Conservation (phyloP, 2,329 filamentous ascomycete genomes). For the Graphiopsis chlorocephala region DNA sequence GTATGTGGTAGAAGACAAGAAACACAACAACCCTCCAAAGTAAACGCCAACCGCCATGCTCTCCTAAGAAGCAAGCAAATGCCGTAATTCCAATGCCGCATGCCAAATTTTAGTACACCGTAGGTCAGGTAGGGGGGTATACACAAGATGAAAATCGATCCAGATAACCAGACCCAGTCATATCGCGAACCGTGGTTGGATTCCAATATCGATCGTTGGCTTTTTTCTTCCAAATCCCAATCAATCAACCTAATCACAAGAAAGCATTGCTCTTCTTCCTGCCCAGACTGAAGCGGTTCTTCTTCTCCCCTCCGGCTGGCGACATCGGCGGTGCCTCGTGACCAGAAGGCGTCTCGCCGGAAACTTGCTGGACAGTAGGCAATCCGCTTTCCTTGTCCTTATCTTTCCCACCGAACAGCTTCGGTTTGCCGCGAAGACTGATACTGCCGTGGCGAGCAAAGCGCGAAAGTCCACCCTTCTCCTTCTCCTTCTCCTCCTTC, state of each 20-base stretch:
- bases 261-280: slow-evolving; percentile 64
- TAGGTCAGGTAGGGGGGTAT: background rate
- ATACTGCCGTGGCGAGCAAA: slow-evolving; percentile 66
- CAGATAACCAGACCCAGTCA: background rate
- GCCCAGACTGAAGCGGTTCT: slow-evolving; percentile 66
- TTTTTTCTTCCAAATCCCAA: background rate
- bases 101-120: background rate
- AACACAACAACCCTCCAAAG: too few species aligned
- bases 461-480: slow-evolving; percentile 55
- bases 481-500: slow-evolving; percentile 13
- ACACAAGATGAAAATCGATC: background rate
- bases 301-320: slow-evolving; percentile 43
- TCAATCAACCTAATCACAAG: background rate
- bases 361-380: slow-evolving; percentile 23
- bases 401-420: slow-evolving; percentile 59
- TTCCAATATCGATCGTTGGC: background rate
- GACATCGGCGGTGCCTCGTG: slow-evolving; percentile 16
- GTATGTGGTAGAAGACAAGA: too few species aligned
- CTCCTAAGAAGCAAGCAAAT: background rate
- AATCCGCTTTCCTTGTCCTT: slow-evolving; percentile 25
- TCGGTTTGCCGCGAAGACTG: slow-evolving; percentile 74
- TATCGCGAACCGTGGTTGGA: too few species aligned
- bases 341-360: slow-evolving; percentile 23
- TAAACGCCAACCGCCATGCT: background rate
- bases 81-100: background rate